phyloP scores from a whole-genome alignment of 2,329 filamentous ascomycete species.

The Venturia aucupariae region DNA sequence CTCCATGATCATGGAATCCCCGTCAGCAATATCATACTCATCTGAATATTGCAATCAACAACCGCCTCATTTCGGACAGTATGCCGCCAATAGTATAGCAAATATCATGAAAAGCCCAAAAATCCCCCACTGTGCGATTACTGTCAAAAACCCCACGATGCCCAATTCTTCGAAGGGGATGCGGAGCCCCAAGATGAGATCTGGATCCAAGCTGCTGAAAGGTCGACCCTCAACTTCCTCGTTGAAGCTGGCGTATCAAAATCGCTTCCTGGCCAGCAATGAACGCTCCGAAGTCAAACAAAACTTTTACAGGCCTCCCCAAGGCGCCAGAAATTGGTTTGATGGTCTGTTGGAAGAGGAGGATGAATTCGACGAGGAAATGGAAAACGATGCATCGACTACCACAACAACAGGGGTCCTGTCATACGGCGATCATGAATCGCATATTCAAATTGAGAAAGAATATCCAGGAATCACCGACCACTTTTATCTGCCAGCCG shows the following conservation, averaged over 20 bases:
- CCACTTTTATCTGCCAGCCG: neutral
- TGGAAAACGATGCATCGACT: neutral
- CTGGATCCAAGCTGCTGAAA: conserved; percentile 19
- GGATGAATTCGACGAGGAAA: conserved; percentile 21
- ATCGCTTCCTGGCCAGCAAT: conserved; percentile 26
- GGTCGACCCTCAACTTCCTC: neutral
- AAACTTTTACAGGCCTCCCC: conserved; percentile 37
- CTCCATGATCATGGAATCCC: conserved; percentile 30
- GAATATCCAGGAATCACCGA: neutral
- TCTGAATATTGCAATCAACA: conserved; percentile 26
- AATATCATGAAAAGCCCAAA: conserved; percentile 21
- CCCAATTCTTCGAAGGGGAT: conserved; percentile 6
- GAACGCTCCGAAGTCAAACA: conserved; percentile 28
- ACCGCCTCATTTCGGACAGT: neutral
- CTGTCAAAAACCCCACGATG: conserved; percentile 15
- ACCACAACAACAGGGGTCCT: neutral
- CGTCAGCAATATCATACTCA: conserved; percentile 29
- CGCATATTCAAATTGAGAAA: neutral
- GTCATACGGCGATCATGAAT: neutral
- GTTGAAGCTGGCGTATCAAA: neutral
- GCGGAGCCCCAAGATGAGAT: conserved; percentile 12
- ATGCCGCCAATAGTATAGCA: conserved; percentile 17
- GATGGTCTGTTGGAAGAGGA: conserved; percentile 35
- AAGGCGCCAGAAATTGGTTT: conserved; percentile 43
- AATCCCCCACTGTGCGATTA: neutral